Conservation (phyloP, 2,329 filamentous ascomycete species). For the Dactylellina cionopaga region DNA sequence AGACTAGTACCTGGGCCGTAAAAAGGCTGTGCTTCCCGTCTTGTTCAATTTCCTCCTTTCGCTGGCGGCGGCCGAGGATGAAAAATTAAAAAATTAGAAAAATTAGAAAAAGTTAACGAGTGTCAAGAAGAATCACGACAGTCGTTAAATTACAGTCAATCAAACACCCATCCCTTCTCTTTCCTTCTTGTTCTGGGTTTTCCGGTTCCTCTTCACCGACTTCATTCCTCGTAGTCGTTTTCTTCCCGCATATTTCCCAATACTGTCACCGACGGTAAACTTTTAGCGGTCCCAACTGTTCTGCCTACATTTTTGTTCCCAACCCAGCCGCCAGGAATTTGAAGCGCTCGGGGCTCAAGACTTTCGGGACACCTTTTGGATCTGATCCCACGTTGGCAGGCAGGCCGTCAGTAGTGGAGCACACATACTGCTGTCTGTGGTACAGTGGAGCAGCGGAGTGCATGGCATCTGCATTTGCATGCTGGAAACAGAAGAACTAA, state of each 20-base stretch:
- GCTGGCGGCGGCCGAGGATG: slow-evolving; percentile 25
- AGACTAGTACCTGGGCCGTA: too few relatives aligned
- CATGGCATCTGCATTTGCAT: too few relatives aligned
- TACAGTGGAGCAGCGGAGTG: too few relatives aligned
- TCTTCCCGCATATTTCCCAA: slow-evolving; percentile 17
- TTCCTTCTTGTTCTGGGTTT: neutral
- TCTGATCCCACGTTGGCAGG: neutral
- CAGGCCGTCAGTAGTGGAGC: too few relatives aligned
- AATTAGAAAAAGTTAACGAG: neutral
- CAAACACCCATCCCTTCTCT: neutral
- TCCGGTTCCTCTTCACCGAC: neutral
- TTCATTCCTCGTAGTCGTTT: slow-evolving; percentile 10
- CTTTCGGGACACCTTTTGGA: too few relatives aligned
- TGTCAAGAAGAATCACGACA: slow-evolving; percentile 2
- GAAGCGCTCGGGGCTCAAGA: too few relatives aligned
- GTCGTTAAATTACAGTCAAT: slow-evolving; percentile 20
- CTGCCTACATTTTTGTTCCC: neutral
- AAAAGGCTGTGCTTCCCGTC: slow-evolving; percentile 50
- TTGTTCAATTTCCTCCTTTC: slow-evolving; percentile 47
- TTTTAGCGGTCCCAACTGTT: neutral
- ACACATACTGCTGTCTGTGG: too few relatives aligned
- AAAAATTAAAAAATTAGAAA: neutral
- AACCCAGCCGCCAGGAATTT: slow-evolving; percentile 22
- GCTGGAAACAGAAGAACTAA: too few relatives aligned
- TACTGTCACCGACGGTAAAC: too few relatives aligned